These are phyloP conservation scores for Narthecium ossifragum DNA, from an alignment of 106 monocot species.

Conservation along the genomic window DNA sequence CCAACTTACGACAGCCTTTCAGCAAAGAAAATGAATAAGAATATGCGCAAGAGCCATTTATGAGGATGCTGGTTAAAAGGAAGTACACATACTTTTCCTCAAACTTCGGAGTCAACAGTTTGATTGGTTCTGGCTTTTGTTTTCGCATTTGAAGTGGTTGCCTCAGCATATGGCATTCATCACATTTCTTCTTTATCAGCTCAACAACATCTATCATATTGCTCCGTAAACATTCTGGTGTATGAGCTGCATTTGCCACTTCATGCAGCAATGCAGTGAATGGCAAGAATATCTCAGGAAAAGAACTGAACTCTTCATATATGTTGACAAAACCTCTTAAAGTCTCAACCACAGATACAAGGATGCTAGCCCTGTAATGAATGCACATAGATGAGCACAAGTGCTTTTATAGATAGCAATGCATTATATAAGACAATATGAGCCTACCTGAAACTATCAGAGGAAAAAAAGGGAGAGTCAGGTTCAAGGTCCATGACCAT, in stretches of 20 bases:
- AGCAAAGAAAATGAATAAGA: no score
- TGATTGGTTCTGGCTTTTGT: constrained; percentile 74
- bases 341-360: constrained; percentile 43
- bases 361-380: constrained; percentile 65
- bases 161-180: constrained; percentile 43
- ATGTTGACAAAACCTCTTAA: constrained; percentile 60
- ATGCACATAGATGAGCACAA: no score
- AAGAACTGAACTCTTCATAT: constrained; percentile 63
- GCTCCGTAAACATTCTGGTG: constrained; percentile 32
- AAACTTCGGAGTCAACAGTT: constrained; percentile 81
- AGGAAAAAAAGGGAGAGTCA: constrained; percentile 53
- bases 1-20: no score
- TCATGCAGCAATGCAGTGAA: constrained; percentile 46
- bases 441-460: constrained; percentile 78
- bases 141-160: constrained; percentile 88
- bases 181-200: constrained; percentile 51
- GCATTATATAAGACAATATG: neutral
- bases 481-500: constrained; percentile 39
- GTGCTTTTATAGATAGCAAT: no score
- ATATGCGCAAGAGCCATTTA: no score
- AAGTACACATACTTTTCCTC: constrained; percentile 75
- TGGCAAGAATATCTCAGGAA: constrained; percentile 83
- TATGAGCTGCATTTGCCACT: constrained; percentile 30
- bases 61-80: neutral
- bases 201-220: constrained; percentile 49